Evolutionary conservation across 2,329 filamentous ascomycete species (phyloP), one percentile per base, ranked within the genome.

Genomic region (Conoideocrella luteorostrata): DNA sequence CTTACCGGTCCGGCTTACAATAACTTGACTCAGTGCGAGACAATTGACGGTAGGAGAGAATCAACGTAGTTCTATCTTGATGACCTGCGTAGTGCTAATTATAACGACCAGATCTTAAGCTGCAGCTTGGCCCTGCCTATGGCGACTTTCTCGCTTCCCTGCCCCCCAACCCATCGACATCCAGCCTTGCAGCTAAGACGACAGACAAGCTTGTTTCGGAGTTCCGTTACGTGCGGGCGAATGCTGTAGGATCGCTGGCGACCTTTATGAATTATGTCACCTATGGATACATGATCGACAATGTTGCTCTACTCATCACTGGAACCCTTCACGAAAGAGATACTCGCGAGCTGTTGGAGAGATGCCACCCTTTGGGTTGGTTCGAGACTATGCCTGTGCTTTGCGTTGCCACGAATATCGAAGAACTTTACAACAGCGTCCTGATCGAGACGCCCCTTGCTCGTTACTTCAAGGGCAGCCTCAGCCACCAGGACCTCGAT

Each of bases 231-330:
- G 77, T 98, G 36, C 88, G 94, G 55, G 89, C 90, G 50, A 95
- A 98, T 62, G 87, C 91, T 22, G 88, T 88, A 2, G 93, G 93
- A 13, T 88, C 89, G 1, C 80, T 96, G 29, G 84, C 90, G 50
- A 89, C 88, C 62, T 98, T 98, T 67, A 89, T 98, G 80, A 89
- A 97, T 66, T 98, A 95, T 67, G 74, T 98, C 49, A 98, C 93
- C 2, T 98, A 98, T 65, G 91, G 90, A 50, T 98, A 98, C 75
- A 98, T 98, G 93, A 98, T 98, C 67, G 93, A 98, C 70, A 98
- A 98, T 59, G 89, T 98, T 42, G 93, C 94, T 30, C 83, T 98
- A 32, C 81, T 98, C 59, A 98, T 98, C 66, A 98, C 93, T 18
- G 93, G 93, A 50, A 98, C 93, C 11, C 78, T 98, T 23, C 93